Evolutionary conservation across 2,329 filamentous ascomycete species (phyloP).

Genomic region (Talaromyces funiculosus): DNA sequence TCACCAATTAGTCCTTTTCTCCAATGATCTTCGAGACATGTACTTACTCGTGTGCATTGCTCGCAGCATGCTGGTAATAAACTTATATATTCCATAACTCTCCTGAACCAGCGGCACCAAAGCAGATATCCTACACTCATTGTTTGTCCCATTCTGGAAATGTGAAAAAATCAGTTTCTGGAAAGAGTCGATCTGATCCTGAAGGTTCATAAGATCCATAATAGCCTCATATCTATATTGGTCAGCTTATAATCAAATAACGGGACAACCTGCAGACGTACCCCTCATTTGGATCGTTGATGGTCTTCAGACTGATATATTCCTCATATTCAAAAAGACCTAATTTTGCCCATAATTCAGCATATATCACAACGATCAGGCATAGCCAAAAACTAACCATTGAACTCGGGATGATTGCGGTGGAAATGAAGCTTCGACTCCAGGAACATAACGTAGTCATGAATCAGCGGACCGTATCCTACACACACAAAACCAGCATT

Average conservation of each 20-base stretch:
- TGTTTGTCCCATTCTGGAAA: constrained; percentile 85
- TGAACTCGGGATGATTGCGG: constrained; percentile 94
- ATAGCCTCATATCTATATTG: constrained; percentile 72
- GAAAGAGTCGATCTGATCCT: constrained; percentile 97
- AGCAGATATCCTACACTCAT: constrained; percentile 93
- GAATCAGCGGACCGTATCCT: constrained; percentile 83
- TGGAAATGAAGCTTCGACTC: constrained; percentile 95
- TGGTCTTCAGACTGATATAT: constrained; percentile 95
- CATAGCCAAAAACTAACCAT: constrained; percentile 51
- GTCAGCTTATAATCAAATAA: constrained; percentile 20
- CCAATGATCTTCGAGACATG: neutral
- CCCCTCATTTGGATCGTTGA: constrained; percentile 97
- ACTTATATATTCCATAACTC: constrained; percentile 99
- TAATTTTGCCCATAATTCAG: constrained; percentile 22
- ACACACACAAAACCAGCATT: neutral
- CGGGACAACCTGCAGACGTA: constrained; percentile 37
- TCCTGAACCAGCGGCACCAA: constrained; percentile 91
- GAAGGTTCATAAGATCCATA: constrained; percentile 88
- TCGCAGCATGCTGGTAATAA: constrained; percentile 97
- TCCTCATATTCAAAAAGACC: constrained; percentile 96
- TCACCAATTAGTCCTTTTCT: neutral
- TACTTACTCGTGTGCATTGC: constrained; percentile 92
- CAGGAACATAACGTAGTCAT: constrained; percentile 94
- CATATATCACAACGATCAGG: neutral
- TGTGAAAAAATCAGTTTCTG: constrained; percentile 98